Evolutionary conservation across 2,329 filamentous ascomycete species (phyloP), one percentile per base, ranked within the genome.

Genomic region (Xylaria sp.): DNA sequence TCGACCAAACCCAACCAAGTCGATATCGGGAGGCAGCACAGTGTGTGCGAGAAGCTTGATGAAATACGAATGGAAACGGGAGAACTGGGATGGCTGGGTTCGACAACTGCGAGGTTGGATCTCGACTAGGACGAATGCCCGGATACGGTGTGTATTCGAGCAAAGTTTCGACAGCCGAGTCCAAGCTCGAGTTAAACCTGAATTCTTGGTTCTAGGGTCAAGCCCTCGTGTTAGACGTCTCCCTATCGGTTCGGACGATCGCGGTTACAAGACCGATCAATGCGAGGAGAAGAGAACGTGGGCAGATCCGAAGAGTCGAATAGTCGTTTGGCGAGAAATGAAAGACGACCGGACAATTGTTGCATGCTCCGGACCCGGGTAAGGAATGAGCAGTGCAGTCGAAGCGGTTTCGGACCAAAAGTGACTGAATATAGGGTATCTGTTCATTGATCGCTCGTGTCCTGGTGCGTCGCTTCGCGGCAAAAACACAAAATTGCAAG

Each of bases 21-120:
- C 13, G 42, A 42, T 39, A 29, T 47, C 44, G 20, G 25, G 45
- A 42, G 17, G 51, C 42, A 38, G 58, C 60, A 53, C 53, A 38
- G 60, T 57, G 25, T 36, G 54, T 36, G 31, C 31, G 31, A 29
- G 45, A 47, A 17, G 47, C 54, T 38, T 56, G 59, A 61, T 58
- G 66, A 56, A 54, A 64, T 47, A 57, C 54, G 29, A 53, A 64
- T 42, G 44, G 50, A n/a, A 56, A 39, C 39, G 57, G 54, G 60
- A 58, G 36, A 65, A 69, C 70, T 54, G 56, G 68, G 68, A 74
- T 74, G 74, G 74, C 73, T 75, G 71, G 74, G 71, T 53, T 63
- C 65, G 68, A 63, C 62, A 70, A 60, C 71, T 69, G 68, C 42
- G 71, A 73, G 71, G 71, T 71, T 73, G 72, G 68, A 36, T 70